Percentiles rank a stretch among this genome's conserved stretches.
Evolutionary conservation across 1,284 basidiomycete species (phyloP).

Genomic region (Mycosarcoma mackinlayi): DNA sequence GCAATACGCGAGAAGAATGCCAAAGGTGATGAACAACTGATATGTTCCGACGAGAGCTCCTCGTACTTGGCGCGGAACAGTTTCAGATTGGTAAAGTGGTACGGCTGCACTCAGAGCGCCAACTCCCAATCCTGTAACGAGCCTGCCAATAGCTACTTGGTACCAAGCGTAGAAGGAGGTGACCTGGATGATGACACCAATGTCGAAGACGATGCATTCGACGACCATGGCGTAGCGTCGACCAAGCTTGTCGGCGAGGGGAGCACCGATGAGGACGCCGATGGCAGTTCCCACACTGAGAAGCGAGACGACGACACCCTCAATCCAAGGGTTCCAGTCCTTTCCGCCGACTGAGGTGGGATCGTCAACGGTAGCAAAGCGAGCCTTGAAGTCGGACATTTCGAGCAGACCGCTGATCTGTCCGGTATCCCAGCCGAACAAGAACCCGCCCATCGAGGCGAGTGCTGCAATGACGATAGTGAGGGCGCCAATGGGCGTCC

Average conservation of each 20-base stretch:
- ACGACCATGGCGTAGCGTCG: conserved; percentile 78
- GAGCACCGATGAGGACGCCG: conserved; percentile 64
- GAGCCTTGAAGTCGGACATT: conserved; percentile 78
- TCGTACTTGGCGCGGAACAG: conserved; percentile 80
- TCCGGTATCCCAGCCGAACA: conserved; percentile 79
- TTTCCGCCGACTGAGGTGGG: conserved; percentile 21
- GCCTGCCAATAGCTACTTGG: conserved; percentile 74
- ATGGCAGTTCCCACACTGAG: conserved; percentile 71
- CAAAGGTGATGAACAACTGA: conserved; percentile 71
- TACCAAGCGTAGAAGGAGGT: conserved; percentile 65
- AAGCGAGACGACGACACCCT: conserved; percentile 77
- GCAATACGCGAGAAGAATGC: conserved; percentile 79
- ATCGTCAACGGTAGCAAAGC: conserved; percentile 71
- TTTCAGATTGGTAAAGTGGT: conserved; percentile 80
- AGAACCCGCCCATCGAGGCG: conserved; percentile 82
- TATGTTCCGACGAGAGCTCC: conserved; percentile 78
- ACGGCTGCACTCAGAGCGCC: conserved; percentile 76
- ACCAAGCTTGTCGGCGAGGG: conserved; percentile 76
- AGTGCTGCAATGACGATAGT: conserved; percentile 77
- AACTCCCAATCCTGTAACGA: conserved; percentile 72
- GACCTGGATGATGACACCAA: conserved; percentile 76
- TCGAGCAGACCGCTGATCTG: conserved; percentile 81
- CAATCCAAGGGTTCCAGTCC: conserved; percentile 62
- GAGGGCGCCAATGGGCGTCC: conserved; percentile 68
- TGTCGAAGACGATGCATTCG: conserved; percentile 76